Evolutionary conservation across 306 rosid species (phyloP).

Genomic region (Prunus padus): DNA sequence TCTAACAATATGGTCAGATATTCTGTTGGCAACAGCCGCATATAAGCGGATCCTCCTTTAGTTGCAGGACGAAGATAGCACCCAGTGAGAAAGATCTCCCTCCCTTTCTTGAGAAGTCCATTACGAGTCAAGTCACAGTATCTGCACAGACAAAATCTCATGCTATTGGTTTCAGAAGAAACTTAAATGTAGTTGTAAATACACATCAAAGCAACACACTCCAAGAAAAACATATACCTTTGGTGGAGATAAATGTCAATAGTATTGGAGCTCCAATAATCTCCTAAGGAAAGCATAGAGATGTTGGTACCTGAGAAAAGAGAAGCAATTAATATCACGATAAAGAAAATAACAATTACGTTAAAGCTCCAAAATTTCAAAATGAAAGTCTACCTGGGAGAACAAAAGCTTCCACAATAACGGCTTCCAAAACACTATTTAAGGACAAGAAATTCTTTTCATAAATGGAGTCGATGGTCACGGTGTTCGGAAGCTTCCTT

Average conservation of each 20-base stretch:
- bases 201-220: slow-evolving; percentile 1
- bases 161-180: slow-evolving; percentile 12
- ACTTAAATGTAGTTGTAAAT: not conserved
- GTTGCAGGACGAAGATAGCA: slow-evolving; percentile 82
- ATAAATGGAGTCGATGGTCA: slow-evolving; percentile 74
- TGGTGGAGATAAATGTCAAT: slow-evolving; percentile 91
- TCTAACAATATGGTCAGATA: slow-evolving; percentile 76
- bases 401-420: slow-evolving; percentile 60
- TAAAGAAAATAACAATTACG: slow-evolving; percentile 11
- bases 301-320: slow-evolving; percentile 72
- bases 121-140: slow-evolving; percentile 64
- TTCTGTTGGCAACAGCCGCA: slow-evolving; percentile 89
- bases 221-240: slow-evolving; percentile 41
- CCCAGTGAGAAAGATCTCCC: slow-evolving; percentile 87
- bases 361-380: not conserved
- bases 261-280: slow-evolving; percentile 78
- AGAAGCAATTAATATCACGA: slow-evolving; percentile 1
- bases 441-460: slow-evolving; percentile 77
- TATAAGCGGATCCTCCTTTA: slow-evolving; percentile 58
- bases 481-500: slow-evolving; percentile 70
- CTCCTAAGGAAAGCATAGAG: slow-evolving; percentile 53
- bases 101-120: slow-evolving; percentile 83
- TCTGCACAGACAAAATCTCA: slow-evolving; percentile 41
- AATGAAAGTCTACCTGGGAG: slow-evolving; percentile 68
- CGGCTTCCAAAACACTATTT: slow-evolving; percentile 68